phyloP scores from a whole-genome alignment of 345 rosid species.

The Isatis tinctoria region DNA sequence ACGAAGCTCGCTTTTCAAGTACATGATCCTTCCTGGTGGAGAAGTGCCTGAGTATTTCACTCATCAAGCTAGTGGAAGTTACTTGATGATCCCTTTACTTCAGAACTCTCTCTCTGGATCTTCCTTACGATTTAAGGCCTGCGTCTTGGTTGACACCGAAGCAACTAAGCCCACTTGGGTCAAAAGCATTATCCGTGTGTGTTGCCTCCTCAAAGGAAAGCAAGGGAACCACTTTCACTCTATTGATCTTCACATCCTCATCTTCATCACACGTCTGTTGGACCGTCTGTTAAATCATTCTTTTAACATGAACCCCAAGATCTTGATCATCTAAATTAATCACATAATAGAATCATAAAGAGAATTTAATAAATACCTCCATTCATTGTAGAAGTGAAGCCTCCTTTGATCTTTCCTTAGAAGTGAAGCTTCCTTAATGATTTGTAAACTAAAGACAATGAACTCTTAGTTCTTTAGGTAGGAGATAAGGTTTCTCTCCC shows the following conservation, averaged over 20 bases:
- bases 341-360: too few species aligned
- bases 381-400: too few species aligned
- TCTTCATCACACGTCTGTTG: background rate
- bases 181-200: conserved; percentile 5
- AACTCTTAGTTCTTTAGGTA: too few species aligned
- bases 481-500: too few species aligned
- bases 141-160: background rate
- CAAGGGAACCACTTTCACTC: background rate
- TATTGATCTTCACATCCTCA: background rate
- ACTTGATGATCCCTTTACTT: background rate
- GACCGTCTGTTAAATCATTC: too few species aligned
- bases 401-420: too few species aligned
- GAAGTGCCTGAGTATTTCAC: background rate
- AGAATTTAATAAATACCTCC: too few species aligned
- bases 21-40: conserved; percentile 5
- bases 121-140: background rate
- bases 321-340: too few species aligned
- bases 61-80: background rate
- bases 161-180: background rate
- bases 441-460: too few species aligned
- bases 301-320: too few species aligned
- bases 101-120: background rate
- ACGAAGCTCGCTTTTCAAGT: background rate
- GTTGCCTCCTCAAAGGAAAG: background rate
- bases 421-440: too few species aligned